Evolutionary conservation across 768 basidiomycete genomes (phyloP), one percentile per base, ranked within the genome.

Genomic region (Lactarius psammicola): DNA sequence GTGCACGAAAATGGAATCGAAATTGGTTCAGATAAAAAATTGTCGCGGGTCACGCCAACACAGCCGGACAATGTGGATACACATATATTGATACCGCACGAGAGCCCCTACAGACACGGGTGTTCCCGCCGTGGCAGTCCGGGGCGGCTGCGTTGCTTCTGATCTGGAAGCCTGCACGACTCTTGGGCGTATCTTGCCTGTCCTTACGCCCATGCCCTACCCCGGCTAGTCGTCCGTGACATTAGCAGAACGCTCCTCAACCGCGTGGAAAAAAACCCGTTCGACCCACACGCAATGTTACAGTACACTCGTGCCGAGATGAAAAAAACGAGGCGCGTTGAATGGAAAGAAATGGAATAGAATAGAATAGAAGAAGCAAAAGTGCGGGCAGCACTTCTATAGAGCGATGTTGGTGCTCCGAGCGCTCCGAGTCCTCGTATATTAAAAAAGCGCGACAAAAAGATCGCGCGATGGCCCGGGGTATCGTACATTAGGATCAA

Each of bases 311-410:
- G 42, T 18, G 57, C 38, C 30, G 38, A 49, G 33, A n/a, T 11
- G 46, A 42, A 54, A 46, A n/a, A 55, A 60, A 46, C 9, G 40
- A 54, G 59, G 58, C 51, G 31, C 36, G 44, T 55, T 40, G n/a
- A 49, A 28, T 53, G 15, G 18, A 18, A 13, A 42, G 28, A 33
- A 55, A 30, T 9, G 18, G 54, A 33, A 20, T 51, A 46, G 34
- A 49, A 38, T 63, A 53, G 51, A 55, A n/a, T n/a, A 15, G 64
- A n/a, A n/a, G n/a, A 60, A 64, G 64, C 53, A 18, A 55, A 31
- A 18, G 20, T n/a, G 26, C 7, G 23, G 23, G 30, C 54, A n/a
- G 54, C 11, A 26, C 5, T 15, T n/a, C 18, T 11, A 20, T 20
- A n/a, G 54, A 55, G 18, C 10, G 3, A 20, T 26, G 31, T 31